phyloP scores from a whole-genome alignment of 1,284 basidiomycete genomes.

The Papiliotrema nemorosa region DNA sequence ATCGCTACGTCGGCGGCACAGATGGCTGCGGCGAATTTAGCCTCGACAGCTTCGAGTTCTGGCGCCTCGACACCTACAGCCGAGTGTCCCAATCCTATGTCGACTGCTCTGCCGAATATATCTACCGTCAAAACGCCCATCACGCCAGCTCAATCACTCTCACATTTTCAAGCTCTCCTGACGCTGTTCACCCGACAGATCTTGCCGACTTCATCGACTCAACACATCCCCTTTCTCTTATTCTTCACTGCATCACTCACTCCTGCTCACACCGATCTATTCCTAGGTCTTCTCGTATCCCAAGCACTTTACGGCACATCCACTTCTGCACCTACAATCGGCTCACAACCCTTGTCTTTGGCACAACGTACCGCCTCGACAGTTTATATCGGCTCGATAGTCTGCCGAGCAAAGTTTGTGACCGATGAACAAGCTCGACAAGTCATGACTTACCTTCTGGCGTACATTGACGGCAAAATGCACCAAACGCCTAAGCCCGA shows the following conservation, averaged over 20 bases:
- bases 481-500: conserved; percentile 51
- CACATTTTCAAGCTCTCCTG: conserved; percentile 81
- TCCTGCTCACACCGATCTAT: conserved; percentile 82
- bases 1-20: conserved; percentile 27
- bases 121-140: conserved; percentile 12
- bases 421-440: conserved; percentile 69
- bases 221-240: conserved; percentile 94
- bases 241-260: conserved; percentile 94
- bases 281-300: conserved; percentile 87
- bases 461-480: conserved; percentile 72
- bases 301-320: conserved; percentile 76
- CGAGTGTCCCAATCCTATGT: conserved; percentile 22
- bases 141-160: conserved; percentile 38
- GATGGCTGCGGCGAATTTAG: conserved; percentile 29
- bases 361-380: conserved; percentile 72
- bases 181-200: conserved; percentile 91
- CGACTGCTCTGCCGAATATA: conserved; percentile 13
- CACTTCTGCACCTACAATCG: conserved; percentile 16
- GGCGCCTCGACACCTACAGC: conserved; percentile 33
- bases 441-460: conserved; percentile 78
- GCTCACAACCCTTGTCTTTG: conserved; percentile 32
- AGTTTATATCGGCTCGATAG: conserved; percentile 87
- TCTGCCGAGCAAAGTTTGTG: conserved; percentile 85
- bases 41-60: conserved; percentile 16
- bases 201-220: conserved; percentile 91